Conservation (phyloP, 2,329 filamentous ascomycete genomes). For the Aspergillus hiratsukae region DNA sequence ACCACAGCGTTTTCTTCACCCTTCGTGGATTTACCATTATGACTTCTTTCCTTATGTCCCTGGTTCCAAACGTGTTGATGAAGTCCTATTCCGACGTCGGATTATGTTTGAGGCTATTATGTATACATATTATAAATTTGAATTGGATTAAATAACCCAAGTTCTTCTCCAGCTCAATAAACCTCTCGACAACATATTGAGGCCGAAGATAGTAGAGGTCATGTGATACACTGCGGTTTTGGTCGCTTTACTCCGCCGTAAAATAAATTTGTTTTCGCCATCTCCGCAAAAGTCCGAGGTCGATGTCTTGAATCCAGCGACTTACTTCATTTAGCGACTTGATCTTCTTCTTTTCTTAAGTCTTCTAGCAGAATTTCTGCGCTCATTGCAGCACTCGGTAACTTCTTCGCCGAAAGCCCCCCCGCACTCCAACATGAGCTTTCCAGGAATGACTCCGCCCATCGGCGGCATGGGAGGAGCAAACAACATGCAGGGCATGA, state of each 20-base stretch:
- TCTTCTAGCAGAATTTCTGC: not conserved
- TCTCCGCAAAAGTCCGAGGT: slow-evolving; percentile 29
- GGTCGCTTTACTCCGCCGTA: slow-evolving; percentile 17
- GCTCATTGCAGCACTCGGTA: not conserved
- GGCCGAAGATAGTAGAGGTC: slow-evolving; percentile 7
- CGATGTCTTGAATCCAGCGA: not conserved
- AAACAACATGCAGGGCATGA: slow-evolving; percentile 35
- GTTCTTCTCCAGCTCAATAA: not conserved
- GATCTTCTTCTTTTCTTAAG: not conserved
- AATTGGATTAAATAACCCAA: not conserved
- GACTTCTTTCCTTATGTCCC: not conserved
- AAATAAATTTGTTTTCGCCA: slow-evolving; percentile 32
- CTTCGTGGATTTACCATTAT: slow-evolving; percentile 7
- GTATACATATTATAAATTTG: not conserved
- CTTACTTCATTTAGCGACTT: not conserved
- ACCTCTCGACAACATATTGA: not conserved
- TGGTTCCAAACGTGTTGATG: not conserved
- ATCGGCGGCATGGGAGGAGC: slow-evolving; percentile 24
- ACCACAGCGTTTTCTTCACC: slow-evolving; percentile 25
- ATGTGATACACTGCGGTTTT: slow-evolving; percentile 18
- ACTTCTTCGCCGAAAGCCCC: not conserved
- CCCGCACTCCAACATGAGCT: slow-evolving; percentile 26
- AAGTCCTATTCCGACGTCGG: not conserved
- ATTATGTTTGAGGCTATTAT: not conserved
- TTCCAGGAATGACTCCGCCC: slow-evolving; percentile 31